Base-by-base conservation (phyloP, 345 rosid genomes). In the Salix caprea region DNA sequence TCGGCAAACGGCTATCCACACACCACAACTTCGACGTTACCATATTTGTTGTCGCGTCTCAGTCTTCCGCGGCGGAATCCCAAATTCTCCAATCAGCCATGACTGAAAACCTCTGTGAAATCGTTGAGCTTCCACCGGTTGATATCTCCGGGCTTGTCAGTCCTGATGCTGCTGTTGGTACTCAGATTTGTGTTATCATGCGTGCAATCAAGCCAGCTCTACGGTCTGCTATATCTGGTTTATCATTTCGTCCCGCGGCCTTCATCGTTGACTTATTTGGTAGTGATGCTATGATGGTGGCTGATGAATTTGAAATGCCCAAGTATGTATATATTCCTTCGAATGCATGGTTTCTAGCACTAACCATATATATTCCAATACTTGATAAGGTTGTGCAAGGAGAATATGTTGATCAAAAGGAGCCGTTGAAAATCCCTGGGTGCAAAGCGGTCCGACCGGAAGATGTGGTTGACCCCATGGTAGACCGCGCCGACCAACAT, bases 251-350 rank as follows among this genome's bases (percentile, higher is more conserved):
- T 8, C 92, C 91, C 0, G 48, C 87, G 24, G 88, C 85, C 61
- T 72, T 92, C 13, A 73, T 92, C 15, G 81, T 87, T 2, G 92
- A 92, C 75, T 23, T 83, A 46, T 89, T 90, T 15, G 93, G 92
- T n/a, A 86, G 88, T 4, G 90, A 87, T 52, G 87, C 88, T 30
- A 75, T 87, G 52, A 73, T 61, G 32, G 69, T 91, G 4, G 90
- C 88, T 2, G 65, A 81, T 0, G 91, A 91, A 42, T 81, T 90
- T 1, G 75, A 75, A 70, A 82, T 91, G 84, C 76, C 82, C 21
- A 90, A 81, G 77, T 91, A 85, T 42, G 84, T 89, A 10, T 85
- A 82, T 1, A 50, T 85, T 11, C 70, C 92, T 64, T 69, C 89
- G 0, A 91, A 82, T 74, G 97, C 92, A 1, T 85, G 95, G 90